Evolutionary conservation across 129 eudicot species (phyloP).

Genomic region (Artemisia argyi): DNA sequence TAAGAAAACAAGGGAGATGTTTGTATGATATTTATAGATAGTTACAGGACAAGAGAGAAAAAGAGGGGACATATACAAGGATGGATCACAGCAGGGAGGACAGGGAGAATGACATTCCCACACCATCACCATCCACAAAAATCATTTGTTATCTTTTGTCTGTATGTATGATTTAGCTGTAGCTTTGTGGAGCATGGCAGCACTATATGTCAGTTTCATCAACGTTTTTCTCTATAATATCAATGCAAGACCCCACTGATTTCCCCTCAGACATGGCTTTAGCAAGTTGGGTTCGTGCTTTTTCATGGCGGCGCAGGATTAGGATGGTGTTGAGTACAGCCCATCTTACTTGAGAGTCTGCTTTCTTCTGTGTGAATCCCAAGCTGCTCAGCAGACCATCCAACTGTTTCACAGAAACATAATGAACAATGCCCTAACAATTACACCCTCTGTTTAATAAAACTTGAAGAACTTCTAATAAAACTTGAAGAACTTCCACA

Average conservation of each 20-base stretch:
- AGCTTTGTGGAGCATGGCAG: not conserved
- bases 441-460: not conserved
- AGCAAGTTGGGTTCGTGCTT: constrained; percentile 57
- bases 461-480: not conserved
- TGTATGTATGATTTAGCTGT: not conserved
- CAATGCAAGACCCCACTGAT: constrained; percentile 72
- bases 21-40: too few relatives aligned
- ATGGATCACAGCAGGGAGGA: too few relatives aligned
- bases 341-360: constrained; percentile 88
- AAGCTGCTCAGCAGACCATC: constrained; percentile 65
- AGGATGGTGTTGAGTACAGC: constrained; percentile 73
- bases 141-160: not conserved
- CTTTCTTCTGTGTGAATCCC: constrained; percentile 83
- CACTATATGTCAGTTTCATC: constrained; percentile 37
- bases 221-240: constrained; percentile 61
- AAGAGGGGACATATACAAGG: too few relatives aligned
- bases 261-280: constrained; percentile 71
- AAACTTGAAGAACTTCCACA: not conserved
- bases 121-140: not conserved
- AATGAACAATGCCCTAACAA: not conserved
- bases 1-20: too few relatives aligned
- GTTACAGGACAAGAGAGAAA: too few relatives aligned
- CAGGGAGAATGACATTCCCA: too few relatives aligned
- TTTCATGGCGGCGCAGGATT: constrained; percentile 68
- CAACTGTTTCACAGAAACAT: constrained; percentile 38